Base-by-base conservation (phyloP, 1,139 yeast genomes). In the Debaryomyces coudertii region DNA sequence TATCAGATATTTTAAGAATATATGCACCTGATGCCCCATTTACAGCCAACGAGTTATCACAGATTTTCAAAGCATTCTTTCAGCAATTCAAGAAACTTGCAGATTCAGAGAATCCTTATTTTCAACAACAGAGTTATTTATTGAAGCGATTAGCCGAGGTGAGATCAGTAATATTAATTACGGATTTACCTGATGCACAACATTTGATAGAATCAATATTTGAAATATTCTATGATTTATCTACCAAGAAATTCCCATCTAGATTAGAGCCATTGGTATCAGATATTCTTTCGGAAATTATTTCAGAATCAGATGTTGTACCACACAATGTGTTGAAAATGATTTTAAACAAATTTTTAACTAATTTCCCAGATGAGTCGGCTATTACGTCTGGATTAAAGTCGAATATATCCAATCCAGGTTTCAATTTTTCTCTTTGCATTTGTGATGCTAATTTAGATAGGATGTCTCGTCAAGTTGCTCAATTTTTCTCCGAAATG, bases 21-120 rank as follows among this genome's bases (percentile, higher is more conserved):
- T 85, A 77, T 60, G 97, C 97, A 0, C 97, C 97, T 0, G 89
- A 90, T 63, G 96, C 97, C 4, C 97, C 98, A 5, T 90, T 79
- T 63, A 82, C 88, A 1, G 82, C 83, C 29, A 54, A 68, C 1
- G 85, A 87, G 52, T 68, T 90, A 27, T 70, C 82, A 1, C 82
- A 76, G 24, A 73, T 85, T n/a, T 86, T 87, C 66, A 77, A 72
- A 51, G 68, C 84, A 5, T 82, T 89, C 56, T 76, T 85, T 53
- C 67, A 69, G 29, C 93, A 87, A 60, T 79, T 90, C 53, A 76
- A 75, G 47, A 74, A 73, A 39, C 65, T 90, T 36, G 63, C 77
- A 9, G 83, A 85, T 48, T 69, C 76, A 1, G 86, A 83, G 24
- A 82, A 83, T 51, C 80, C 89, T 0, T 85, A 82, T 59, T 85